Percentiles rank a stretch among this genome's conserved stretches.
Conservation (phyloP, 441 rosid species). For the Populus hybrid region DNA sequence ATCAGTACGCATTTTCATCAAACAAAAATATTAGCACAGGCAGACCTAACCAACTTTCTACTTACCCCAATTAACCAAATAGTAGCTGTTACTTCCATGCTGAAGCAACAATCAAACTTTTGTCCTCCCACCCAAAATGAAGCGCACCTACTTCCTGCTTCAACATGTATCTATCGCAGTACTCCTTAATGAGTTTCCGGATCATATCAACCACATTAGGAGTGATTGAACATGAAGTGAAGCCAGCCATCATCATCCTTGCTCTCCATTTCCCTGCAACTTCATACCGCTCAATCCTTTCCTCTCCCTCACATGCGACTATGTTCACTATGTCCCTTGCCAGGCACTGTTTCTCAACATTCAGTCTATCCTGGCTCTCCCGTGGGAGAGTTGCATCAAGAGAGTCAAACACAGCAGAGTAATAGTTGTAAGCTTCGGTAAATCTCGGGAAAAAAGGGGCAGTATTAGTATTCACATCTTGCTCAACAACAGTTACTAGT, state of each 20-base stretch:
- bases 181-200: conserved; percentile 50
- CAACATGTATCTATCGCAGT: conserved; percentile 63
- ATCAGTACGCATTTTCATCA: conserved; percentile 22
- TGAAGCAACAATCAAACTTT: conserved; percentile 89
- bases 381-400: conserved; percentile 44
- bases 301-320: conserved; percentile 97
- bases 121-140: conserved; percentile 91
- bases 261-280: conserved; percentile 98
- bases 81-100: conserved; percentile 71
- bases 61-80: neutral
- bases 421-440: conserved; percentile 81
- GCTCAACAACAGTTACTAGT: conserved; percentile 93
- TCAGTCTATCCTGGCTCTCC: conserved; percentile 95
- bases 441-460: conserved; percentile 85
- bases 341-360: conserved; percentile 91
- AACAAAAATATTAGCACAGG: conserved; percentile 22
- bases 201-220: conserved; percentile 46
- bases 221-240: conserved; percentile 60
- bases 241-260: conserved; percentile 96
- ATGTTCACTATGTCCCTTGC: conserved; percentile 96
- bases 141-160: conserved; percentile 70
- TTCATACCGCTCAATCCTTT: conserved; percentile 91
- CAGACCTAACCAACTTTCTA: conserved; percentile 14
- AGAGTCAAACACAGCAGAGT: conserved; percentile 71
- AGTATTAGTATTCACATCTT: conserved; percentile 92